Base-by-base conservation (phyloP, 805 yeast genomes). In the Candida golubevii region DNA sequence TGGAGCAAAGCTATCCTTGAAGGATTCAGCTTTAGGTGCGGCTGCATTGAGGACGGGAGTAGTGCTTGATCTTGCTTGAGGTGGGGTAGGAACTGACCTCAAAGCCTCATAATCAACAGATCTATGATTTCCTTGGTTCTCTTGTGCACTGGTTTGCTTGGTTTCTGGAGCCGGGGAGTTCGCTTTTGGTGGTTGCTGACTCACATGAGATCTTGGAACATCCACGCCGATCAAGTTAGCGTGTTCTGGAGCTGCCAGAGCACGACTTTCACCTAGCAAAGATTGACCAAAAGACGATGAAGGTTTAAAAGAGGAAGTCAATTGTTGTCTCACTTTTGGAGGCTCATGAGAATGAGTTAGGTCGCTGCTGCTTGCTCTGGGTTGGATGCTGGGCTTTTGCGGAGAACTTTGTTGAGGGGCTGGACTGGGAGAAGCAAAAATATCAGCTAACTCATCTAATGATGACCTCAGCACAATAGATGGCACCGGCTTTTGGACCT, bases 271-370 rank as follows among this genome's bases (percentile, higher is more conserved):
- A 7, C 60, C 56, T 42, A 74, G 57, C 42, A 90, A 72, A 31
- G 76, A 75, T 65, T 85, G 96, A 29, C 98, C 98, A 71, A 90
- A 91, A 9, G 77, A 66, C 0, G 97, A 88, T 13, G 89, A 75
- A 31, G 97, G 97, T 42, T 79, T 84, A 66, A 90, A 91, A 47
- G 75, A 57, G 52, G 62, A 58, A 49, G 71, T 50, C 58, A 69
- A 55, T 14, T 54, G 57, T 18, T 54, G 56, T 36, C 72, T 63
- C 11, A 62, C 61, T 47, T 60, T 65, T 23, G 74, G 71, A 23
- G 66, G 54, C 6, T 60, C 65, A 11, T 46, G 43, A 3, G 53
- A 8, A 12, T 55, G 57, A 8, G 61, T 42, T 46, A 66, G 58
- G 47, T 70, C 72, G 47, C 70, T 62, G 44, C 65, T 59, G 13